Base-by-base conservation (phyloP, 371 early-diverging fungal genomes). In the Mucor piriformis region DNA sequence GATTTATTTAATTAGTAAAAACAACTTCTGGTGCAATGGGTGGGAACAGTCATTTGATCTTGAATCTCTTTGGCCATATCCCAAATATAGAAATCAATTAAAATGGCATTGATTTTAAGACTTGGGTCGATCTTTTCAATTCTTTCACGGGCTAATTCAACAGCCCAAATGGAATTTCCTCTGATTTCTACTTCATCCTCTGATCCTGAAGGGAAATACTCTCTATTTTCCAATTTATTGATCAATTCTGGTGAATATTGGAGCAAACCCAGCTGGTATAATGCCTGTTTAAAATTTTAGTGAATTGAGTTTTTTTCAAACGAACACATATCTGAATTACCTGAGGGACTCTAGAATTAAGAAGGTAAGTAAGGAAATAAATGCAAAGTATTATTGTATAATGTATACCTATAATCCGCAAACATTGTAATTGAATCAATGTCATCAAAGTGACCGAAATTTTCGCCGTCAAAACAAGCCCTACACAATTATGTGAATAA, bases 371-470 rank as follows among this genome's bases (percentile, higher is more conserved):
- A 48, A 23, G 3, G 20, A 21, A 54, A 34, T 24, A 35, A 6
- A 25, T 6, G 6, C 7, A 10, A 13, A 2, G 10, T n/a, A 47
- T 25, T 15, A 25, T 16, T 20, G 3, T 18, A 25, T 12, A 5
- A 43, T 18, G 27, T 54, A 61, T 70, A 75, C 83, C 93, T 80
- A 61, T 95, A 95, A 74, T 95, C 95, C 5, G 95, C 95, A 87
- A 95, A 94, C 94, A 95, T 95, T 16, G 95, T 95, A 49, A 95
- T 83, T 4, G 74, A 56, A 64, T 90, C 91, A 67, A 95, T 94
- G 65, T 94, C 92, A 21, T 74, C 47, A 68, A 94, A 93, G 6
- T 64, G 42, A 1, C 94, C 93, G 50, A 66, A 67, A 0, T 70
- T 66, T 59, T 73, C 34, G 27, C 92, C 90, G 68, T 92, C 89